A percentile compares a stretch with the other conserved stretches of the same genome.
Conservation (phyloP, 192 early-diverging fungal genomes). For the Backusella westeae region DNA sequence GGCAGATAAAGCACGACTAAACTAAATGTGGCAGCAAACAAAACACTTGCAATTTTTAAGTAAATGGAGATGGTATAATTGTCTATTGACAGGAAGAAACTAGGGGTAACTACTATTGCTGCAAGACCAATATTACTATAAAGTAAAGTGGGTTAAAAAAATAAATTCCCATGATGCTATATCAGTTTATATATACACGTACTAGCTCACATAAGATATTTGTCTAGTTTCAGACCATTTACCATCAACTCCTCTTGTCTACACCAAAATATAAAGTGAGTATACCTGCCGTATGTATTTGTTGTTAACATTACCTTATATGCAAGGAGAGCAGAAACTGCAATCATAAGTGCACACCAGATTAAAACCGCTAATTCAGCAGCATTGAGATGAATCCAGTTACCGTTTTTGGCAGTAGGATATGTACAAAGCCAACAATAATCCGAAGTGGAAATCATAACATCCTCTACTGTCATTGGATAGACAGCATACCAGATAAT, state of each 20-base stretch:
- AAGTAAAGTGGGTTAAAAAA: neutral
- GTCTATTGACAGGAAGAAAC: conserved; percentile 16
- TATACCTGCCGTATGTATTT: neutral
- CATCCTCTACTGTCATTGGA: neutral
- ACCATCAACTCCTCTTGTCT: conserved; percentile 43
- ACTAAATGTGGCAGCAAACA: conserved; percentile 17
- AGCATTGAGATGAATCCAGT: conserved; percentile 22
- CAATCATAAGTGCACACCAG: conserved; percentile 10
- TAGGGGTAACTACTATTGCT: conserved; percentile 2
- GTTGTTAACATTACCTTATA: conserved; percentile 37
- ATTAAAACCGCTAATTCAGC: conserved; percentile 23
- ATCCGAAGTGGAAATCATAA: neutral
- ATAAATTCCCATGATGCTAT: neutral
- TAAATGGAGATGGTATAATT: conserved; percentile 15
- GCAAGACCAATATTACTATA: conserved; percentile 22
- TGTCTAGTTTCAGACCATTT: conserved; percentile 49
- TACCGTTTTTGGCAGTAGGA: conserved; percentile 19
- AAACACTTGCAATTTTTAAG: conserved; percentile 11
- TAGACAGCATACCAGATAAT: conserved; percentile 24
- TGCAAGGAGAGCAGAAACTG: conserved; percentile 32
- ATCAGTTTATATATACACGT: conserved; percentile 18
- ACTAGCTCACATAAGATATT: conserved; percentile 50
- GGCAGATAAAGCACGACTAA: conserved; percentile 17
- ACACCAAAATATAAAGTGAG: conserved; percentile 26
- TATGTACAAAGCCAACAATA: conserved; percentile 19